These are phyloP conservation scores for Xylaria sp. DNA, from an alignment of 2,329 filamentous ascomycete species.

Conservation along the genomic window DNA sequence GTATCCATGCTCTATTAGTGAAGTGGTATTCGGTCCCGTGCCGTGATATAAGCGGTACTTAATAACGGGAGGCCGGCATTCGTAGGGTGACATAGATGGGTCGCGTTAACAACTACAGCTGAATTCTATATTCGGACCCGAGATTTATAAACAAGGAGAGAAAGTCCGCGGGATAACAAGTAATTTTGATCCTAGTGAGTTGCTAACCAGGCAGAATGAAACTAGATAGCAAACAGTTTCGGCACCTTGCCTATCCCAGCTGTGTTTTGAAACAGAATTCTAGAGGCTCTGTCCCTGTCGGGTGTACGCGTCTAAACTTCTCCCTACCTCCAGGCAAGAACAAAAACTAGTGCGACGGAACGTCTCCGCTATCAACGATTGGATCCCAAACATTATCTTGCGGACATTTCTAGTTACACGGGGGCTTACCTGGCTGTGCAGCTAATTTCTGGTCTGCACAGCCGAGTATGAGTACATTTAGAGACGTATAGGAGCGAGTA, in stretches of 20 bases:
- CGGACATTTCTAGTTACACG: neutral
- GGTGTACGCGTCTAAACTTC: neutral
- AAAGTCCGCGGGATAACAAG: neutral
- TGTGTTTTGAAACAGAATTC: neutral
- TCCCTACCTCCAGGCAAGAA: neutral
- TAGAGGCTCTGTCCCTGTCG: neutral
- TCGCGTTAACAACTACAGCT: neutral
- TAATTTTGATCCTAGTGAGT: too few relatives aligned
- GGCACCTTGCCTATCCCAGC: neutral
- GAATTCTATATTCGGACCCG: neutral
- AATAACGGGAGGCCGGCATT: neutral
- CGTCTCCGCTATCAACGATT: neutral
- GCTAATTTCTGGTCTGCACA: neutral
- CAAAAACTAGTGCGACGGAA: neutral
- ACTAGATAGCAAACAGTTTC: neutral
- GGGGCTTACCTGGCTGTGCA: neutral
- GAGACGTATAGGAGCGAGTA: neutral
- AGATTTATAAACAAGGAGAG: neutral
- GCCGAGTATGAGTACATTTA: neutral
- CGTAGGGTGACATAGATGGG: neutral
- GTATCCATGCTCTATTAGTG: neutral
- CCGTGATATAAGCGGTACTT: neutral
- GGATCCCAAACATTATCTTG: neutral
- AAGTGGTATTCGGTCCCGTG: neutral
- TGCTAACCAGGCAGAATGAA: neutral